phyloP scores from a whole-genome alignment of 2,329 filamentous ascomycete species.

The Epichloe gansuensis region DNA sequence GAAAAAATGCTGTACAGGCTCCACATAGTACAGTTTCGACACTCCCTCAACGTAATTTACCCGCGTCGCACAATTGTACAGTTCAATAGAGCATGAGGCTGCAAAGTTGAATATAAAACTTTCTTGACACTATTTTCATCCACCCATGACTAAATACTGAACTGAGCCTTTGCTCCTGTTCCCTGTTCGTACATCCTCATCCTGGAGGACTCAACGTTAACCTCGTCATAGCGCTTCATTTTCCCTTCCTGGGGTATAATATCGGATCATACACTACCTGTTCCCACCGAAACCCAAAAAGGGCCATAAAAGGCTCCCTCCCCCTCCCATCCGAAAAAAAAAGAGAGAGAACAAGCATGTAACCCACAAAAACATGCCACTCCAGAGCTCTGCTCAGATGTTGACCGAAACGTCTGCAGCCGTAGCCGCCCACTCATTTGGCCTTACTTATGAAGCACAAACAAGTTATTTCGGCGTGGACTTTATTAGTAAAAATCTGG shows the following conservation, averaged over 20 bases:
- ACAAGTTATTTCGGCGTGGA: not conserved
- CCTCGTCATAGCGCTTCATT: not conserved
- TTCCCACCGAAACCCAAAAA: not conserved
- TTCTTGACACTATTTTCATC: not conserved
- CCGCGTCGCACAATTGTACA: too few species aligned
- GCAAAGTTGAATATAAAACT: too few species aligned
- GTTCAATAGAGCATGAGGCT: too few species aligned
- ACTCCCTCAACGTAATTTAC: too few species aligned
- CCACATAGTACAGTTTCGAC: too few species aligned
- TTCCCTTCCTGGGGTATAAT: not conserved
- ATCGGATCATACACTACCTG: not conserved
- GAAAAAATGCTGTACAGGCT: too few species aligned
- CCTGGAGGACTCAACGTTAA: too few species aligned
- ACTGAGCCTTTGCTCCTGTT: not conserved
- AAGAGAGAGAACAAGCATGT: too few species aligned
- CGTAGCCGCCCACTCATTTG: not conserved
- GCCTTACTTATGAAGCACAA: not conserved
- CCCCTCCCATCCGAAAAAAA: not conserved
- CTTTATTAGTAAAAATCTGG: not conserved
- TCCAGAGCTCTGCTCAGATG: too few species aligned
- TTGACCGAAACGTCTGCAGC: not conserved
- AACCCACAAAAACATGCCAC: too few species aligned
- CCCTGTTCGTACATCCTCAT: not conserved
- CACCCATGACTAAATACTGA: not conserved
- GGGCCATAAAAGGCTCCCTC: too few species aligned